phyloP scores from a whole-genome alignment of 2,329 filamentous ascomycete genomes.

The Cylindrodendrum hubeiense region DNA sequence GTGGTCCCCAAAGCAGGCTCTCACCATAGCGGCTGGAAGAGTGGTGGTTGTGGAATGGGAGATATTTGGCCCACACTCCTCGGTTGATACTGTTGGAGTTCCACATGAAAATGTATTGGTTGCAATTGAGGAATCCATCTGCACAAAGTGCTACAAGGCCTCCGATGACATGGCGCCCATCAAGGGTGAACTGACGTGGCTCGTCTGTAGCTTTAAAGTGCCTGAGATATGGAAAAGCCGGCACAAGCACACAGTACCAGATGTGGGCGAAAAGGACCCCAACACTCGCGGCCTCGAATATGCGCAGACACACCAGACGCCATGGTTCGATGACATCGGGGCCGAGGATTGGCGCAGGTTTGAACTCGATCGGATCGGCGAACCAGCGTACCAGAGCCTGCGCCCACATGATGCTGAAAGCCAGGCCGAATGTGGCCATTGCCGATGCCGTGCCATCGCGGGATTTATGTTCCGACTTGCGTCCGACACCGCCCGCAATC shows the following conservation, averaged over 20 bases:
- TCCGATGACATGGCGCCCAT: slow-evolving; percentile 3
- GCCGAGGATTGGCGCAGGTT: background rate
- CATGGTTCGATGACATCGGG: slow-evolving; percentile 8
- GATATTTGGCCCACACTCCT: slow-evolving; percentile 13
- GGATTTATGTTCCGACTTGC: background rate
- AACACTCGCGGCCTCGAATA: slow-evolving; percentile 8
- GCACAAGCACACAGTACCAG: slow-evolving; percentile 9
- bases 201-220: slow-evolving; percentile 3
- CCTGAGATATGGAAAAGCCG: slow-evolving; percentile 2
- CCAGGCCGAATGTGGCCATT: slow-evolving; percentile 10
- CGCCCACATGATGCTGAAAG: slow-evolving; percentile 13
- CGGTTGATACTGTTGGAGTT: slow-evolving; percentile 12
- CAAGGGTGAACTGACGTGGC: slow-evolving; percentile 1
- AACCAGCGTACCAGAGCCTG: slow-evolving; percentile 13
- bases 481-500: background rate
- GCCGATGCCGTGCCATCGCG: slow-evolving; percentile 11
- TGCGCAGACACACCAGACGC: background rate
- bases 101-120: slow-evolving; percentile 18
- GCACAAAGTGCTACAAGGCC: slow-evolving; percentile 8
- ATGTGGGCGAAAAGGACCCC: slow-evolving; percentile 4
- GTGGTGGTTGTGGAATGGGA: slow-evolving; percentile 12
- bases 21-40: slow-evolving; percentile 1
- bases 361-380: slow-evolving; percentile 4
- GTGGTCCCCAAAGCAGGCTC: slow-evolving; percentile 10
- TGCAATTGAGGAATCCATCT: slow-evolving; percentile 12